Evolutionary conservation across 257 asterid species (phyloP).

Genomic region (Petrea volubilis): DNA sequence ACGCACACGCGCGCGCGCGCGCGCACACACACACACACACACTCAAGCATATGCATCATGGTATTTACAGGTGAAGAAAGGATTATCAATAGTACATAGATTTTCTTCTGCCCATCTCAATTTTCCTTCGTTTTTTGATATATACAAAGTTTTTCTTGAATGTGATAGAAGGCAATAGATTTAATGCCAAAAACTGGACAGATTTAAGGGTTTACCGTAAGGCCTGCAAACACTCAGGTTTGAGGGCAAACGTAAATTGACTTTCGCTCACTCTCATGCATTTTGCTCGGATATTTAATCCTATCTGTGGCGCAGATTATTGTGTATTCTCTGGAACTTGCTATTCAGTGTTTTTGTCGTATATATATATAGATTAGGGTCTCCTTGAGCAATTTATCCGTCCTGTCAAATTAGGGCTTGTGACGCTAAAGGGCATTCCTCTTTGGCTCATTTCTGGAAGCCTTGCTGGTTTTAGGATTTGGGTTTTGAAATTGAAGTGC

Average conservation of each 20-base stretch:
- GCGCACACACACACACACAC: no score
- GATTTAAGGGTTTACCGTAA: constrained; percentile 34
- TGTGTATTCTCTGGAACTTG: neutral
- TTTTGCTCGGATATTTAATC: constrained; percentile 32
- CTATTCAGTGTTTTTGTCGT: neutral
- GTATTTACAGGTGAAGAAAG: constrained; percentile 1
- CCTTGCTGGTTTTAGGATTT: constrained; percentile 14
- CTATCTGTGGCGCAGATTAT: constrained; percentile 23
- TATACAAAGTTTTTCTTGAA: constrained; percentile 18
- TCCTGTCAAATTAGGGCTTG: constrained; percentile 24
- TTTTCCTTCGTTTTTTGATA: constrained; percentile 4
- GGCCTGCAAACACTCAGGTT: constrained; percentile 36
- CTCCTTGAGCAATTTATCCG: constrained; percentile 14
- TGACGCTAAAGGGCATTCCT: constrained; percentile 16
- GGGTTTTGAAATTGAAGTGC: constrained; percentile 27
- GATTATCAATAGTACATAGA: neutral
- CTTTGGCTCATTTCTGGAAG: constrained; percentile 9
- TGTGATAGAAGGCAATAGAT: constrained; percentile 34
- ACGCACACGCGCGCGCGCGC: no score
- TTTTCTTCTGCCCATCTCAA: constrained; percentile 22
- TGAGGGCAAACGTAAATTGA: constrained; percentile 28
- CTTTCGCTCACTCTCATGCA: constrained; percentile 36
- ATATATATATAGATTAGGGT: constrained; percentile 6
- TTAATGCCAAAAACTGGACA: constrained; percentile 35
- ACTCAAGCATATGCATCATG: constrained; percentile 2